Percentiles rank a stretch among this genome's conserved stretches.
Evolutionary conservation across 345 rosid genomes (phyloP).

Genomic region (Camelina sativa): DNA sequence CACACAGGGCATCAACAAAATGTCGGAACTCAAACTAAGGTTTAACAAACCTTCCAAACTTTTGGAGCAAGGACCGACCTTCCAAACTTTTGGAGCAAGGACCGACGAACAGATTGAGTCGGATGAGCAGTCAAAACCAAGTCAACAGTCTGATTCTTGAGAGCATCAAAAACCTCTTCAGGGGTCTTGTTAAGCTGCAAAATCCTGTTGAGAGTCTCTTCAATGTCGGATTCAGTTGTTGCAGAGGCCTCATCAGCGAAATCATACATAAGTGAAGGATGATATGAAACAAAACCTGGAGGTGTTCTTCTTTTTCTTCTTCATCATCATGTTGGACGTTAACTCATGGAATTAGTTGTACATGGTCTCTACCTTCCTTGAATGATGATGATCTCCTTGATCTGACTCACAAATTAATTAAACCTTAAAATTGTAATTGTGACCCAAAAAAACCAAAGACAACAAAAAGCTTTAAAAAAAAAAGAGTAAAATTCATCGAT

Average conservation of each 20-base stretch:
- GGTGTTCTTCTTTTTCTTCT: too few relatives aligned
- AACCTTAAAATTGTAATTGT: too few relatives aligned
- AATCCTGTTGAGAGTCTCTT: slow-evolving; percentile 89
- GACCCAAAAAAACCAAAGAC: too few relatives aligned
- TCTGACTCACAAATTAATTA: too few relatives aligned
- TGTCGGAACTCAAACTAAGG: not conserved
- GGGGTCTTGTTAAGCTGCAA: slow-evolving; percentile 87
- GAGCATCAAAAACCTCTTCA: slow-evolving; percentile 86
- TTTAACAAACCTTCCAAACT: slow-evolving; percentile 79
- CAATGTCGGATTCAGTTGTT: slow-evolving; percentile 91
- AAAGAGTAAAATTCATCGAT: too few relatives aligned
- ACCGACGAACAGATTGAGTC: slow-evolving; percentile 93
- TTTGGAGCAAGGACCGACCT: slow-evolving; percentile 97
- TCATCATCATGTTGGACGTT: too few relatives aligned
- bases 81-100: slow-evolving; percentile 95
- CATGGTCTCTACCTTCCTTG: too few relatives aligned
- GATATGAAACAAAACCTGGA: too few relatives aligned
- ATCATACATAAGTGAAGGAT: slow-evolving; percentile 49
- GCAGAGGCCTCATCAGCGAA: slow-evolving; percentile 82
- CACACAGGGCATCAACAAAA: not conserved
- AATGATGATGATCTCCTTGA: too few relatives aligned
- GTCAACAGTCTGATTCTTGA: slow-evolving; percentile 96
- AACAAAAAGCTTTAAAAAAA: too few relatives aligned
- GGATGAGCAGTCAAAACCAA: slow-evolving; percentile 99
- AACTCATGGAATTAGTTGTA: too few relatives aligned